Conservation (phyloP, 352 stramenopile genomes). For the Plasmopara muralis region DNA sequence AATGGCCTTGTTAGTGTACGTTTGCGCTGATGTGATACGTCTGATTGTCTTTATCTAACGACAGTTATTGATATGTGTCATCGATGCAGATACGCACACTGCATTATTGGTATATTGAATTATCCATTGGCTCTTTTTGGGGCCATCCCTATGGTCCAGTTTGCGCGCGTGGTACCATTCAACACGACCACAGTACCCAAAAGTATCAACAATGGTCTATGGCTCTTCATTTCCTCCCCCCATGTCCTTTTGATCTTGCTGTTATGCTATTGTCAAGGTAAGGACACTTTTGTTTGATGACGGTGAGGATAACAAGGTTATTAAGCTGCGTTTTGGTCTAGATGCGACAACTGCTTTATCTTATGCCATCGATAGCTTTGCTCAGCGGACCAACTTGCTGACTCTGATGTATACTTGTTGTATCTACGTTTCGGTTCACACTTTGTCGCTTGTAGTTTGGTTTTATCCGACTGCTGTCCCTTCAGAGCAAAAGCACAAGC, state of each 20-base stretch:
- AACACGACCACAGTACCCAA: slow-evolving; percentile 12
- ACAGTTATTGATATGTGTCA: slow-evolving; percentile 4
- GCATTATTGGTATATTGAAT: slow-evolving; percentile 71
- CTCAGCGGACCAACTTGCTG: slow-evolving; percentile 43
- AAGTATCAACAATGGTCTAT: slow-evolving; percentile 30
- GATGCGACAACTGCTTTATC: slow-evolving; percentile 18
- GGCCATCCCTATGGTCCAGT: slow-evolving; percentile 52
- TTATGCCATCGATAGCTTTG: slow-evolving; percentile 46
- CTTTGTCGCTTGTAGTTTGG: slow-evolving; percentile 49
- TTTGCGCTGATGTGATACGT: slow-evolving; percentile 2
- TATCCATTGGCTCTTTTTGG: slow-evolving; percentile 77
- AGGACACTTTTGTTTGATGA: not conserved
- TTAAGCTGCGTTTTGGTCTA: slow-evolving; percentile 12
- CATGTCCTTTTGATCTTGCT: slow-evolving; percentile 29
- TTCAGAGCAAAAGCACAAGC: slow-evolving; percentile 16
- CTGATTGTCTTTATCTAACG: slow-evolving; percentile 3
- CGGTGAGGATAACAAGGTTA: not conserved
- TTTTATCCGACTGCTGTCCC: slow-evolving; percentile 11
- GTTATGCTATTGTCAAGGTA: slow-evolving; percentile 23
- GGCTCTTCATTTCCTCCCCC: slow-evolving; percentile 54
- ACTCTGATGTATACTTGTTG: slow-evolving; percentile 59
- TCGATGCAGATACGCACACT: slow-evolving; percentile 45
- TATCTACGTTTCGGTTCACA: slow-evolving; percentile 67
- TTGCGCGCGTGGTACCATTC: slow-evolving; percentile 44
- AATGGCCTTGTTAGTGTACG: slow-evolving; percentile 53